phyloP scores from a whole-genome alignment of 139 green algal species.

The Chlamydomonas applanata region DNA sequence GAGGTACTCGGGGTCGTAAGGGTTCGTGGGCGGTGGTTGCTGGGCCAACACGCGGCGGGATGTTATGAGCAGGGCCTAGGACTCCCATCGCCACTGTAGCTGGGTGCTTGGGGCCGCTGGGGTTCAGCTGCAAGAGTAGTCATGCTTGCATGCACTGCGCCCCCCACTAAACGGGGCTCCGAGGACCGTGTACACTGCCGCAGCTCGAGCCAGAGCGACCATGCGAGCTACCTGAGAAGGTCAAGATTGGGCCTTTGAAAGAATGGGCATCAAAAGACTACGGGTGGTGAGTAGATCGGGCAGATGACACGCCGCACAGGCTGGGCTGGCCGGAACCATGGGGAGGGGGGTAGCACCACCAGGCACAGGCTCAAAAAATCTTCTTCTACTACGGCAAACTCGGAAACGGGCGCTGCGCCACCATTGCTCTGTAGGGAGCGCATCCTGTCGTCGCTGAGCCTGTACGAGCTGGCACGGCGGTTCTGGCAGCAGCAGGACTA shows the following conservation, averaged over 20 bases:
- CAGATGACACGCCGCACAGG: background rate
- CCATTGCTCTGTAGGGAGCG: slow-evolving; percentile 15
- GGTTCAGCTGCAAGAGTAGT: background rate
- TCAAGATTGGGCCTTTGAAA: slow-evolving; percentile 13
- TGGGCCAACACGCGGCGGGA: background rate
- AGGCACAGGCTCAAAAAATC: background rate
- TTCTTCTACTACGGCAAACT: too few relatives aligned
- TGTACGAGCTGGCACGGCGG: slow-evolving; percentile 24
- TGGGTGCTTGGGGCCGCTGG: background rate
- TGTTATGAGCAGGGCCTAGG: background rate
- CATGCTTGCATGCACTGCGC: background rate
- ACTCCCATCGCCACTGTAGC: background rate
- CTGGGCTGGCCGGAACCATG: background rate
- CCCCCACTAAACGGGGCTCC: background rate
- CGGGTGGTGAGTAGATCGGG: slow-evolving; percentile 14
- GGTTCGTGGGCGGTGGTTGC: background rate
- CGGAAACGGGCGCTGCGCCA: background rate
- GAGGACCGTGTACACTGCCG: background rate
- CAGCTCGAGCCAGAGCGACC: slow-evolving; percentile 17
- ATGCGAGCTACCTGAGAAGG: slow-evolving; percentile 7
- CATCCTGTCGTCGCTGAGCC: slow-evolving; percentile 13
- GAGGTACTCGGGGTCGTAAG: background rate
- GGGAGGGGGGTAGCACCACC: background rate
- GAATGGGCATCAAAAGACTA: slow-evolving; percentile 19
- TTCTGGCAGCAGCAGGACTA: slow-evolving; percentile 39